phyloP scores from a whole-genome alignment of 306 rosid species.

The barrel medic (Medicago truncatula) region MtrunA17r5.0-ANR NC_053044.1:55842501-55843000 shows the following conservation, averaged over 20 bases:
- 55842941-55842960: slow-evolving; percentile 47
- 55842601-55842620: slow-evolving; percentile 73
- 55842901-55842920: slow-evolving; percentile 29
- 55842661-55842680: slow-evolving; percentile 90
- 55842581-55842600: slow-evolving; percentile 84
- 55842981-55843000: slow-evolving; percentile 89
- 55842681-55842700: slow-evolving; percentile 94
- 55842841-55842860: slow-evolving; percentile 99
- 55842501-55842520: not conserved
- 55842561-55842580: slow-evolving; percentile 12
- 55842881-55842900: slow-evolving; percentile 31
- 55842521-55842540: not conserved
- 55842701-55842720: slow-evolving; percentile 90
- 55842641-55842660: slow-evolving; percentile 92
- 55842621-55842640: slow-evolving; percentile 99
- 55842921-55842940: slow-evolving; percentile 33
- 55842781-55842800: slow-evolving; percentile 94
- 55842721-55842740: slow-evolving; percentile 81
- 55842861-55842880: slow-evolving; percentile 57
- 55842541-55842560: not conserved
- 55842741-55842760: slow-evolving; percentile 80
- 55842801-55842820: slow-evolving; percentile 83
- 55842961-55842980: slow-evolving; percentile 91
- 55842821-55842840: slow-evolving; percentile 97
- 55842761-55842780: slow-evolving; percentile 95